These are phyloP conservation scores for Penicillium hesseltinei DNA, from an alignment of 2,329 filamentous ascomycete species.

Conservation along the genomic window DNA sequence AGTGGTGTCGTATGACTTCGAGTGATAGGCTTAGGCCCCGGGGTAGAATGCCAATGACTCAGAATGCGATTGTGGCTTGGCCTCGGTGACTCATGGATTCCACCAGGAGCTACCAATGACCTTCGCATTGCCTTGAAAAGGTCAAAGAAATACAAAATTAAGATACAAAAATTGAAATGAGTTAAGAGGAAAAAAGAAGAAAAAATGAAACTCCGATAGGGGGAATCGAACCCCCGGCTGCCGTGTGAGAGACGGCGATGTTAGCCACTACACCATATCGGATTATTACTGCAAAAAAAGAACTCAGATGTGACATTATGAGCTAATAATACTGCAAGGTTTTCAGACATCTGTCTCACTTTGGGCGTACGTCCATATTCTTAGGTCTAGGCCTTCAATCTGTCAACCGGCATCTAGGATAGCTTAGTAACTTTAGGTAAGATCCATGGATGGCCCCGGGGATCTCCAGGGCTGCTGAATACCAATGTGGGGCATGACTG, in stretches of 20 bases:
- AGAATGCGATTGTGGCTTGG: not conserved
- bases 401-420: no score
- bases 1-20: not conserved
- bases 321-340: no score
- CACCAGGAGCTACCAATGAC: not conserved
- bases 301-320: no score
- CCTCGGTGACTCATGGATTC: not conserved
- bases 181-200: no score
- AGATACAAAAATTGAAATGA: no score
- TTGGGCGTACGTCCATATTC: no score
- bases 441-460: no score
- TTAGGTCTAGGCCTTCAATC: no score
- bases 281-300: not conserved
- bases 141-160: not conserved
- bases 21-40: not conserved
- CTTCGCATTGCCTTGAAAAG: not conserved
- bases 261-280: conserved; percentile 34
- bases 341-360: no score
- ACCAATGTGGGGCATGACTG: no score
- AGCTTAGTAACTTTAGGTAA: no score
- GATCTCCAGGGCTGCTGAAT: no score
- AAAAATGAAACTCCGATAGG: conserved; percentile 21
- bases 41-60: not conserved
- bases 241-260: conserved; percentile 32
- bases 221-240: conserved; percentile 33